Conservation (phyloP, 1,284 basidiomycete species). For the Microbotryomycetes sp. region DNA sequence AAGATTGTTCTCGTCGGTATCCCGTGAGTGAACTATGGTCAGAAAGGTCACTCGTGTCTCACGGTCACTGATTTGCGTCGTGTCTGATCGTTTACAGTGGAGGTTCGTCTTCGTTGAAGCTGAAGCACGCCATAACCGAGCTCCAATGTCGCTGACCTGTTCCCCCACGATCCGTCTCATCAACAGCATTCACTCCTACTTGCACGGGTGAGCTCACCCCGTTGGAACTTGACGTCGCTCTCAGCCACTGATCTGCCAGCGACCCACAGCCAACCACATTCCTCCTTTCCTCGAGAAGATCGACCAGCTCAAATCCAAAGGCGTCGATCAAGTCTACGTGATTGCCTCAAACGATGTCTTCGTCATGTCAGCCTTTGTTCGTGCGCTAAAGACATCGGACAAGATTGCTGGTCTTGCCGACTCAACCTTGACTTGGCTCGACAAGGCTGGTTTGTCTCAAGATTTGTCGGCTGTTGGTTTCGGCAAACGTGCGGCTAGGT, state of each 20-base stretch:
- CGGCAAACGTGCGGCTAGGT: constrained; percentile 61
- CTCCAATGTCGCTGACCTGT: no score
- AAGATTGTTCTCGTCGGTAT: constrained; percentile 71
- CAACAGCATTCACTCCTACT: constrained; percentile 16
- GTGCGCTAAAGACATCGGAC: constrained; percentile 53
- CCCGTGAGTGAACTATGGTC: constrained; percentile 42
- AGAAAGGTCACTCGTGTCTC: background rate
- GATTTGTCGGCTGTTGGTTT: constrained; percentile 56
- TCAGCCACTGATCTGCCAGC: constrained; percentile 56
- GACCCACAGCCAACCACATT: constrained; percentile 57
- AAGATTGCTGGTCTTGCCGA: constrained; percentile 71
- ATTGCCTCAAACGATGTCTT: constrained; percentile 69
- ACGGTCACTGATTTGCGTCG: no score
- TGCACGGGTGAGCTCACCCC: constrained; percentile 13
- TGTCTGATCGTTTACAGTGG: constrained; percentile 6
- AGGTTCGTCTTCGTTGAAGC: constrained; percentile 15
- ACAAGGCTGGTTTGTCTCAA: constrained; percentile 54
- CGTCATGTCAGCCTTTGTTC: constrained; percentile 60
- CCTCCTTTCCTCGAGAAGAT: constrained; percentile 61
- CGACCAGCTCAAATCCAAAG: constrained; percentile 64
- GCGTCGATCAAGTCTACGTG: constrained; percentile 54
- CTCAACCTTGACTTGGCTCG: constrained; percentile 58
- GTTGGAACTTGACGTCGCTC: background rate
- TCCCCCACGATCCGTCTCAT: constrained; percentile 23
- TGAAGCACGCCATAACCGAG: no score